Percentiles rank a stretch among this genome's conserved stretches.
Conservation (phyloP, 139 green algal genomes). For the Nannochloris sp. region DNA sequence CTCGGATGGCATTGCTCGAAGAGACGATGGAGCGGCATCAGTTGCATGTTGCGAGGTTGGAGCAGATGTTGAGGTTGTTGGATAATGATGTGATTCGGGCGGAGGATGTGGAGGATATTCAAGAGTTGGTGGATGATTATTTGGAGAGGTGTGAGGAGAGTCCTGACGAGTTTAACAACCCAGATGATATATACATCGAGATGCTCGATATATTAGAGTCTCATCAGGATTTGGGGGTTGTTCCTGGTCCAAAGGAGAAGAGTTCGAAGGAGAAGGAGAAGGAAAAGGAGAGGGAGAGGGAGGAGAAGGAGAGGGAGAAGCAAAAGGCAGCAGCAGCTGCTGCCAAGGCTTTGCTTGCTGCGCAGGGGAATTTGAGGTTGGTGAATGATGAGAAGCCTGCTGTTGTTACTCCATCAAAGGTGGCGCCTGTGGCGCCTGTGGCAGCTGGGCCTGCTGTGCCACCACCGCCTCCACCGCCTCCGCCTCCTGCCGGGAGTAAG, state of each 20-base stretch:
- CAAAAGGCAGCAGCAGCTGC: conserved; percentile 58
- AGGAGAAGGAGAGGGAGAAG: conserved; percentile 62
- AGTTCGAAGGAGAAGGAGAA: conserved; percentile 26
- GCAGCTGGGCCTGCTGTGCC: neutral
- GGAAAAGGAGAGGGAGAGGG: conserved; percentile 41
- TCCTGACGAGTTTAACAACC: conserved; percentile 61
- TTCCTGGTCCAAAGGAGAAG: conserved; percentile 23
- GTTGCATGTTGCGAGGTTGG: conserved; percentile 63
- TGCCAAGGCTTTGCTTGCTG: conserved; percentile 70
- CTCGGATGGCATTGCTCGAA: conserved; percentile 51
- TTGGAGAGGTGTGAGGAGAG: conserved; percentile 65
- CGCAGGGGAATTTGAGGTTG: conserved; percentile 39
- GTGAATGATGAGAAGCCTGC: conserved; percentile 3
- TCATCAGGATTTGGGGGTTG: conserved; percentile 51
- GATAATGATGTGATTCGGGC: conserved; percentile 86
- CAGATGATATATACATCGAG: conserved; percentile 27
- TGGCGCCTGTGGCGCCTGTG: neutral
- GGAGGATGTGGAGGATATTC: conserved; percentile 66
- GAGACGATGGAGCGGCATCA: conserved; percentile 62
- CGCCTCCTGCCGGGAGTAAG: neutral
- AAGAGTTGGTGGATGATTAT: conserved; percentile 86
- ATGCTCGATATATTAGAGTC: conserved; percentile 56
- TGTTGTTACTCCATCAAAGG: neutral
- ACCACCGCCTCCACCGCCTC: conserved; percentile 1
- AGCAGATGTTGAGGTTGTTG: conserved; percentile 84